Evolutionary conservation across 169 alveolate genomes (phyloP).

Genomic region (Cryptosporidium felis): DNA sequence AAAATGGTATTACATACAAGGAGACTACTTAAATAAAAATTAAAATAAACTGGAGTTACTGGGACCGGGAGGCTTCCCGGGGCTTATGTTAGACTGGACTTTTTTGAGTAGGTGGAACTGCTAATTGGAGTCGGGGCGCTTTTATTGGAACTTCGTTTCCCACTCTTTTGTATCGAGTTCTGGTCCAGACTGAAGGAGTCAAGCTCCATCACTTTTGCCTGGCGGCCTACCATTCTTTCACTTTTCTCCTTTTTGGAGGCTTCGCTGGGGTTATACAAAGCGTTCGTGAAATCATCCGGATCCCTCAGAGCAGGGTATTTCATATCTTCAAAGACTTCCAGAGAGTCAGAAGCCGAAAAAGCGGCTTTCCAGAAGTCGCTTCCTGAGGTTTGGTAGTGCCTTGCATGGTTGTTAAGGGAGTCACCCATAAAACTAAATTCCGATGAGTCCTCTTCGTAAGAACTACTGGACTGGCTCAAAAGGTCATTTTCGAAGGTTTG

Average conservation of each 20-base stretch:
- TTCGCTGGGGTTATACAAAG: neutral
- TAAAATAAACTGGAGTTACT: too few relatives aligned
- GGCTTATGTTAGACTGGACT: too few relatives aligned
- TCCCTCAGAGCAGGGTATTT: slow-evolving; percentile 61
- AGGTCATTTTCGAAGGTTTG: neutral
- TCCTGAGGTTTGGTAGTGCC: neutral
- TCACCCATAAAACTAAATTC: neutral
- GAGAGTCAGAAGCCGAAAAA: slow-evolving; percentile 10
- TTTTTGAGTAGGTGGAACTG: neutral
- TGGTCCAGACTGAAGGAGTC: too few relatives aligned
- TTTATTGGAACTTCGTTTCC: neutral
- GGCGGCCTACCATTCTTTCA: neutral
- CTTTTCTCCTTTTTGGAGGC: neutral
- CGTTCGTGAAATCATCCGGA: slow-evolving; percentile 51
- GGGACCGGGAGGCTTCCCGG: too few relatives aligned
- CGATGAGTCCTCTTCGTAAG: neutral
- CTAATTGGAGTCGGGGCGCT: neutral
- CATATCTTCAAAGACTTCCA: slow-evolving; percentile 29
- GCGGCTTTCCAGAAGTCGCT: slow-evolving; percentile 53
- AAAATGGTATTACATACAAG: too few relatives aligned
- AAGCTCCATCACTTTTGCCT: slow-evolving; percentile 34
- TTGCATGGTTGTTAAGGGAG: neutral
- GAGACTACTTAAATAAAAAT: too few relatives aligned
- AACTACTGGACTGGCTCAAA: neutral
- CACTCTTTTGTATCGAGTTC: too few relatives aligned